Evolutionary conservation across 805 yeast species (phyloP), one percentile per base, ranked within the genome.

Genomic region (Tetrapisispora fleetii): DNA sequence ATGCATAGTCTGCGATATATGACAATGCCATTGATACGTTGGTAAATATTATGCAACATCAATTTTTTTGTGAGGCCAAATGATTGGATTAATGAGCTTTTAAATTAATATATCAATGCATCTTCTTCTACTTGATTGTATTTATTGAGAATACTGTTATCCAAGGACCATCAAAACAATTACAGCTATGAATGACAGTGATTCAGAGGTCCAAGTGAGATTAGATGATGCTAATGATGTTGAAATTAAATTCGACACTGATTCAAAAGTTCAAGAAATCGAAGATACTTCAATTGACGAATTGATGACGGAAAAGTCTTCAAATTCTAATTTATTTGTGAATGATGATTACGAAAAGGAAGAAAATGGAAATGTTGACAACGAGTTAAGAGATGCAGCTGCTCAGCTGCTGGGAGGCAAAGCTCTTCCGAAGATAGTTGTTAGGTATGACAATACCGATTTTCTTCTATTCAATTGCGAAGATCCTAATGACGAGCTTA

Each of bases 381-480:
- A 3, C 10, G 42, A 38, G 16, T 17, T 38, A 5, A 40, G 16
- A 37, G 40, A 52, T 33, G 63, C 59, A 7, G 67, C 67, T 1
- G 52, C 52, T 46, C 21, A 43, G 11, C 18, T 41, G 19, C 49
- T 63, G 22, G 37, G 61, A 48, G 52, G 46, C 17, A 50, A 51
- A 19, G 27, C 40, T 14, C 33, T 55, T 7, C 58, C 62, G 2
- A 55, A 54, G 33, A 52, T 60, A 8, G 32, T 51, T 2, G 50
- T 63, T 3, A 43, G 53, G 6, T 59, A 55, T 49, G 52, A 52
- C 28, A 54, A 52, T 9, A 61, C 57, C n/a, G 42, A 47, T 1
- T 61, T 59, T 37, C 40, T 57, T 22, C 42, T 64, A 17, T 62
- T 63, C 49, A 57, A 56, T 33, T 52, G 52, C 21, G 56, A 55